Percentiles rank a stretch among this genome's conserved stretches.
These are phyloP conservation scores for Boletus subcaerulescens DNA, from an alignment of 768 basidiomycete genomes.

Conservation along the genomic window DNA sequence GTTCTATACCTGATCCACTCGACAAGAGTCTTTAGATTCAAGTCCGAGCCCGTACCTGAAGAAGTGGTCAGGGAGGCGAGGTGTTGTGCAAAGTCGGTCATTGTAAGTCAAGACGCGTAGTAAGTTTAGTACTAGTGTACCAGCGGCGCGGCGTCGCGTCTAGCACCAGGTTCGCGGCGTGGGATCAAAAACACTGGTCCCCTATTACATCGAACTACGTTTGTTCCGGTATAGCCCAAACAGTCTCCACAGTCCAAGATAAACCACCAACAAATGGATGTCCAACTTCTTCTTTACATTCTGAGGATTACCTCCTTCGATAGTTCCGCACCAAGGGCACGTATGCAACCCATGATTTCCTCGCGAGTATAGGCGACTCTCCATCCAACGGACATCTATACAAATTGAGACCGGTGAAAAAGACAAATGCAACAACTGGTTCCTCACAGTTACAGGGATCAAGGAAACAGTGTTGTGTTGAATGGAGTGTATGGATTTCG, in stretches of 20 bases:
- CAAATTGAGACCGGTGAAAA: constrained; percentile 6
- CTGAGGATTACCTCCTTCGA: constrained; percentile 41
- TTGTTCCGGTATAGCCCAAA: not conserved
- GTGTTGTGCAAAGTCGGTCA: constrained; percentile 23
- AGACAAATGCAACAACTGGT: not conserved
- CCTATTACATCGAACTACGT: no score
- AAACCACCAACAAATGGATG: not conserved
- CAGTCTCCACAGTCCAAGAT: not conserved
- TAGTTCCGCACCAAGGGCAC: constrained; percentile 42
- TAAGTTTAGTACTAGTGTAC: no score
- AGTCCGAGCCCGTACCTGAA: constrained; percentile 7
- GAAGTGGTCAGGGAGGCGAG: constrained; percentile 22
- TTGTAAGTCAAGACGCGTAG: not conserved
- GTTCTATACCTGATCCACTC: constrained; percentile 27
- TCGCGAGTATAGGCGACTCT: constrained; percentile 26
- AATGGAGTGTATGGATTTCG: constrained; percentile 25
- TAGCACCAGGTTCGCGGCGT: not conserved
- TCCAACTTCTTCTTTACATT: constrained; percentile 11
- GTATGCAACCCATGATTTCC: constrained; percentile 42
- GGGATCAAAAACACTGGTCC: not conserved
- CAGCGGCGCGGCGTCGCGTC: no score
- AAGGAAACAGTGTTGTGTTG: constrained; percentile 18
- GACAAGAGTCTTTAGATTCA: constrained; percentile 12
- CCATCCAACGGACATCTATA: constrained; percentile 29
- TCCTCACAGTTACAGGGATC: constrained; percentile 27